These are phyloP conservation scores for Dactylellina cionopaga DNA, from an alignment of 2,329 filamentous ascomycete genomes.

Conservation along the genomic window DNA sequence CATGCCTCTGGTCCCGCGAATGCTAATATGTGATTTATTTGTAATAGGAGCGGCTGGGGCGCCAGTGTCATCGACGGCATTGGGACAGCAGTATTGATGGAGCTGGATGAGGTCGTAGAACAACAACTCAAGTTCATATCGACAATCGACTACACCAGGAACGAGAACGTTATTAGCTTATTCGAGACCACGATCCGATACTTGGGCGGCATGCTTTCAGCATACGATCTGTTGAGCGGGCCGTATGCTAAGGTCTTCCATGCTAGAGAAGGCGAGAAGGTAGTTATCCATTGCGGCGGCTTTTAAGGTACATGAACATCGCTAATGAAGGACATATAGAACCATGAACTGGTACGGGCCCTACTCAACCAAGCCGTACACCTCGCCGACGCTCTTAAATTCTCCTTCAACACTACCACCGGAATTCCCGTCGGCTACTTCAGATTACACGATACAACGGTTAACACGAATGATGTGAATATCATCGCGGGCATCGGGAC, in stretches of 20 bases:
- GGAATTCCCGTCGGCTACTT: conserved; percentile 79
- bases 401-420: conserved; percentile 79
- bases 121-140: conserved; percentile 77
- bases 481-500: conserved; percentile 81
- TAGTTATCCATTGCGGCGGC: neutral
- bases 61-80: conserved; percentile 83
- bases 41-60: conserved; percentile 79
- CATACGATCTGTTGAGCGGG: conserved; percentile 73
- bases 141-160: conserved; percentile 73
- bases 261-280: conserved; percentile 57
- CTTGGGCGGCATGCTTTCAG: conserved; percentile 80
- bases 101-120: conserved; percentile 72
- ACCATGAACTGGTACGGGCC: conserved; percentile 64
- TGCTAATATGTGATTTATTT: neutral
- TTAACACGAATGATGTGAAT: conserved; percentile 64
- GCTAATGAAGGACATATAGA: conserved; percentile 37
- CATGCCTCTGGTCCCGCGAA: neutral
- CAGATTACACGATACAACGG: conserved; percentile 67
- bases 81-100: conserved; percentile 82
- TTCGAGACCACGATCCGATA: conserved; percentile 95
- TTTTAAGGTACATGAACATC: neutral
- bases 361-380: conserved; percentile 74
- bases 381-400: conserved; percentile 77
- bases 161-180: conserved; percentile 72
- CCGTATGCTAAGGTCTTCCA: conserved; percentile 68